These are phyloP conservation scores for Alternaria triticimaculans DNA, from an alignment of 2,329 filamentous ascomycete genomes.

Conservation along the genomic window DNA sequence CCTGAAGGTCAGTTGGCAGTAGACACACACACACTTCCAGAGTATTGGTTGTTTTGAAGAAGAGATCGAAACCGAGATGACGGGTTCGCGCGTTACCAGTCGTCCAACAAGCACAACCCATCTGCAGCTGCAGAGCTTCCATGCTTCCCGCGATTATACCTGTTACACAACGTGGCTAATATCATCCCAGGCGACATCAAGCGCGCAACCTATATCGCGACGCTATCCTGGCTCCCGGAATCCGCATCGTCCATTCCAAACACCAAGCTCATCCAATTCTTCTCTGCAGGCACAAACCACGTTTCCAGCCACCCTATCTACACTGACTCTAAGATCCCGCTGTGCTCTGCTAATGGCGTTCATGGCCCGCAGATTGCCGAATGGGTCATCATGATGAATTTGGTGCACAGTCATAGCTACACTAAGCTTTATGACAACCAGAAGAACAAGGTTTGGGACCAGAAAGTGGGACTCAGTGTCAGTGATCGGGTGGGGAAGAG, in stretches of 20 bases:
- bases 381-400: slow-evolving; percentile 69
- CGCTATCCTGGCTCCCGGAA: slow-evolving; percentile 55
- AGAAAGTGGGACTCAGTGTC: slow-evolving; percentile 44
- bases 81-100: neutral
- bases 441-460: slow-evolving; percentile 62
- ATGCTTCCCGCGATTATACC: neutral
- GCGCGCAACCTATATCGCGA: slow-evolving; percentile 56
- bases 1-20: slow-evolving; percentile 45
- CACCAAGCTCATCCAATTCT: slow-evolving; percentile 61
- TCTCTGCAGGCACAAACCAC: slow-evolving; percentile 65
- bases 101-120: neutral
- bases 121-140: neutral
- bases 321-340: slow-evolving; percentile 58
- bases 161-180: neutral
- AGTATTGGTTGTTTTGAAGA: neutral
- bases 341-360: slow-evolving; percentile 63
- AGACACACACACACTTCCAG: neutral
- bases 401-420: slow-evolving; percentile 64
- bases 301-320: slow-evolving; percentile 61
- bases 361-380: slow-evolving; percentile 71
- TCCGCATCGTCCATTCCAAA: slow-evolving; percentile 46
- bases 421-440: slow-evolving; percentile 63
- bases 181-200: slow-evolving; percentile 47
- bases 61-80: neutral
- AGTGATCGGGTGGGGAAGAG: slow-evolving; percentile 64